Percentiles rank a stretch among this genome's conserved stretches.
Evolutionary conservation across 805 yeast genomes (phyloP).

Genomic region (Peterozyma xylosa): DNA sequence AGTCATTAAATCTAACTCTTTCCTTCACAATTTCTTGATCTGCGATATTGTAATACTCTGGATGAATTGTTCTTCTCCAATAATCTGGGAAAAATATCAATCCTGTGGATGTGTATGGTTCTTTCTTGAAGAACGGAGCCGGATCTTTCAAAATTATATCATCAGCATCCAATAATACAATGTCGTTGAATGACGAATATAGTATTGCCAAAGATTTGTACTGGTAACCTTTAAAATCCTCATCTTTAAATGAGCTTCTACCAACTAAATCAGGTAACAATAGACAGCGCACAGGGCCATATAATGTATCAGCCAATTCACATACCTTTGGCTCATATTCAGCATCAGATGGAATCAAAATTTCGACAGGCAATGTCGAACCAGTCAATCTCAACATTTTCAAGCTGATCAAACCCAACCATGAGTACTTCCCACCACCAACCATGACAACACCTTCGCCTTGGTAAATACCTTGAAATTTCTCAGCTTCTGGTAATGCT

Average conservation of each 20-base stretch:
- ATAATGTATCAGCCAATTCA: slow-evolving; percentile 27
- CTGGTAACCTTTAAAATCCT: slow-evolving; percentile 26
- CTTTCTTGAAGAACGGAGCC: slow-evolving; percentile 23
- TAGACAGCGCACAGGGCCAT: slow-evolving; percentile 33
- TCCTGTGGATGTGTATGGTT: slow-evolving; percentile 40
- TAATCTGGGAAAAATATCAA: slow-evolving; percentile 71
- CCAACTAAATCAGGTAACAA: slow-evolving; percentile 29
- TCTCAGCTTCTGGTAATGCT: slow-evolving; percentile 16
- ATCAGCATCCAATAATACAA: slow-evolving; percentile 39
- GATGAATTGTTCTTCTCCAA: slow-evolving; percentile 66
- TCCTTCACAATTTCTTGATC: slow-evolving; percentile 16
- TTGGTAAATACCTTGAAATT: slow-evolving; percentile 15
- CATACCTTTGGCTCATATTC: slow-evolving; percentile 35
- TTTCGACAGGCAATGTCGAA: slow-evolving; percentile 33
- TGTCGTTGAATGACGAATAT: slow-evolving; percentile 37
- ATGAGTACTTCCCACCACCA: slow-evolving; percentile 36
- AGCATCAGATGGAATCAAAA: slow-evolving; percentile 29
- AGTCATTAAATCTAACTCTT: background rate
- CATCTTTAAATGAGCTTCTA: slow-evolving; percentile 11
- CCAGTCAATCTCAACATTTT: slow-evolving; percentile 34
- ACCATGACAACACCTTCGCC: slow-evolving; percentile 42
- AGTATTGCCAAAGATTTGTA: slow-evolving; percentile 35
- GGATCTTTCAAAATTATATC: slow-evolving; percentile 35
- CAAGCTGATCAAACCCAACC: slow-evolving; percentile 30
- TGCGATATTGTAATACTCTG: slow-evolving; percentile 37